Percentiles rank a stretch among this genome's conserved stretches.
Conservation (phyloP, 495 filamentous ascomycete species). For the Daldinia bambusicola region DNA sequence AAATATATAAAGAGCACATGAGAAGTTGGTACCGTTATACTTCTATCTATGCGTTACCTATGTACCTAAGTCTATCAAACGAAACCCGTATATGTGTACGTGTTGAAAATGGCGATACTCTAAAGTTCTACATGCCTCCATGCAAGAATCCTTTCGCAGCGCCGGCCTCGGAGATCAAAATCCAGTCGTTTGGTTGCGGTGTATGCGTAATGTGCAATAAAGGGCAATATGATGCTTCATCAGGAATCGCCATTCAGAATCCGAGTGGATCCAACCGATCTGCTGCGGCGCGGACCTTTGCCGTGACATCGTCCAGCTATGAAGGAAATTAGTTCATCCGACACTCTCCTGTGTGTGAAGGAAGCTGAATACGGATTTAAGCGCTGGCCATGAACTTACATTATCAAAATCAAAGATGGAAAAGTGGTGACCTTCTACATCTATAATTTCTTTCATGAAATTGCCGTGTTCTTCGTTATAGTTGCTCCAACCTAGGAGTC, state of each 20-base stretch:
- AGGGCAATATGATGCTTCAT: neutral
- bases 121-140: neutral
- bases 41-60: neutral
- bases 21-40: neutral
- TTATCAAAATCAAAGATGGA: conserved; percentile 50
- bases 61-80: neutral
- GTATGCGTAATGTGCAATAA: neutral
- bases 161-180: neutral
- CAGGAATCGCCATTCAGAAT: conserved; percentile 15
- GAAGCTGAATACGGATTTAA: neutral
- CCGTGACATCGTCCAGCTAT: conserved; percentile 43
- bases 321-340: conserved; percentile 2
- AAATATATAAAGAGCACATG: conserved; percentile 24
- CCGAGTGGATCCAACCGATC: conserved; percentile 44
- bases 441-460: conserved; percentile 51
- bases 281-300: conserved; percentile 50
- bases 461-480: conserved; percentile 44
- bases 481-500: conserved; percentile 53
- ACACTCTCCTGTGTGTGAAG: neutral
- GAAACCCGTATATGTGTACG: neutral
- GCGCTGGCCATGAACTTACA: conserved; percentile 30
- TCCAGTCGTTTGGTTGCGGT: neutral
- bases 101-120: neutral
- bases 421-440: conserved; percentile 58
- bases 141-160: neutral